Evolutionary conservation across 148 eudicot species (phyloP), one percentile per base, ranked within the genome.

Genomic region (Arctostaphylos glauca): DNA sequence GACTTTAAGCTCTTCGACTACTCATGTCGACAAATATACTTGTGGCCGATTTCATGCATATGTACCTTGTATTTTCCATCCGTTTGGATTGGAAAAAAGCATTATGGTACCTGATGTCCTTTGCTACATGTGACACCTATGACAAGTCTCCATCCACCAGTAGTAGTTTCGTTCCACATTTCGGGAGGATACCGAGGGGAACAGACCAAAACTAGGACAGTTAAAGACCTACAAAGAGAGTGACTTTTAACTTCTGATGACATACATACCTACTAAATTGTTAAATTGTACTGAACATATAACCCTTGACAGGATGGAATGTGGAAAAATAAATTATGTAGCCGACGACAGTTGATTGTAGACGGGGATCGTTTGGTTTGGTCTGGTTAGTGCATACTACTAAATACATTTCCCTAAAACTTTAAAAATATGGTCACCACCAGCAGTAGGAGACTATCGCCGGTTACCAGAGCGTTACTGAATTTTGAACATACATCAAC

Each of bases 371-470:
- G 38, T 31, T 31, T 31, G 38, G 38, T 31, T 31, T 31, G 38
- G 0, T 31, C 38, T 31, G 38, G 38, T 31, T 31, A 31, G 38
- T 31, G 38, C 38, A 31, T 1, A 31, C 38, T 31, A 31, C 21
- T 13, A 10, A 25, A 43, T 70, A 41, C 1, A 70, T 15, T 70
- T 43, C 25, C 9, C 10, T 13, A 66, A 12, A 25, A 66, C 3
- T 66, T 38, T 43, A 70, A 48, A 70, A 70, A 70, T 19, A 43
- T 73, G 76, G 23, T 73, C 76, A 70, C 48, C 72, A 70, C 7
- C 16, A 41, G 8, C 48, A 70, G 74, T 14, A 70, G 74, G 74
- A 70, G 7, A 70, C 48, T 18, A 70, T 70, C 74, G 38, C 74
- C 49, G 0, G 18, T 12, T 41, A 70, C 47, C 47, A 41, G 6